phyloP scores from a whole-genome alignment of 257 asterid genomes.

The Capsicum chinense region DNA sequence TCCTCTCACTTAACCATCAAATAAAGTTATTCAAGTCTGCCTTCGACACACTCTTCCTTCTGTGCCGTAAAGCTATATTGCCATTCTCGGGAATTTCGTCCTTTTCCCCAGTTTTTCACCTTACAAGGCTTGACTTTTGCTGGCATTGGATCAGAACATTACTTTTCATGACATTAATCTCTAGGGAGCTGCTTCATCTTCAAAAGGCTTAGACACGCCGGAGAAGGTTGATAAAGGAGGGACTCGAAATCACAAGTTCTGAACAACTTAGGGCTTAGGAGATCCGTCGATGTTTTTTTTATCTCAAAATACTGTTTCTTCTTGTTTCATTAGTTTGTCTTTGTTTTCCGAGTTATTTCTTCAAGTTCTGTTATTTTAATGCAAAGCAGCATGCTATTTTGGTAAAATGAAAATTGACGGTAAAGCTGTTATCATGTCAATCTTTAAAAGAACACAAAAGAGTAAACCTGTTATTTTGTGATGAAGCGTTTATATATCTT shows the following conservation, averaged over 20 bases:
- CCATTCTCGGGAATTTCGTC: slow-evolving; percentile 20
- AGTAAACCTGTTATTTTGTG: neutral
- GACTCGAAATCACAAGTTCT: neutral
- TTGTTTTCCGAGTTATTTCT: slow-evolving; percentile 22
- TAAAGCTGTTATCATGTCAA: slow-evolving; percentile 10
- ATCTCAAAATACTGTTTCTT: neutral
- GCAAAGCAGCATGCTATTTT: slow-evolving; percentile 13
- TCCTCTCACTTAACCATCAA: neutral
- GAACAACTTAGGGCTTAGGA: neutral
- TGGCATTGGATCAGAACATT: slow-evolving; percentile 23
- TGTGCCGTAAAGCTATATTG: neutral
- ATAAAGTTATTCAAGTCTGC: neutral
- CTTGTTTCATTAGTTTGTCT: slow-evolving; percentile 17
- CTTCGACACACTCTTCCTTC: neutral
- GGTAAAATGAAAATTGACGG: neutral
- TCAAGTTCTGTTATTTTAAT: neutral
- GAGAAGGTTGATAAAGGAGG: neutral
- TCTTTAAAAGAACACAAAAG: neutral
- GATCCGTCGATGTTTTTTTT: neutral
- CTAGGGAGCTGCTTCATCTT: slow-evolving; percentile 23
- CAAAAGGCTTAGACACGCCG: neutral
- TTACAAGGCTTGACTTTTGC: neutral
- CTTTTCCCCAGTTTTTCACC: slow-evolving; percentile 7
- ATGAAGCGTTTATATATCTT: slow-evolving; percentile 3
- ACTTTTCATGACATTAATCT: slow-evolving; percentile 7